These are phyloP conservation scores for Venturiaceae sp. DNA, from an alignment of 2,329 filamentous ascomycete genomes.

Conservation along the genomic window DNA sequence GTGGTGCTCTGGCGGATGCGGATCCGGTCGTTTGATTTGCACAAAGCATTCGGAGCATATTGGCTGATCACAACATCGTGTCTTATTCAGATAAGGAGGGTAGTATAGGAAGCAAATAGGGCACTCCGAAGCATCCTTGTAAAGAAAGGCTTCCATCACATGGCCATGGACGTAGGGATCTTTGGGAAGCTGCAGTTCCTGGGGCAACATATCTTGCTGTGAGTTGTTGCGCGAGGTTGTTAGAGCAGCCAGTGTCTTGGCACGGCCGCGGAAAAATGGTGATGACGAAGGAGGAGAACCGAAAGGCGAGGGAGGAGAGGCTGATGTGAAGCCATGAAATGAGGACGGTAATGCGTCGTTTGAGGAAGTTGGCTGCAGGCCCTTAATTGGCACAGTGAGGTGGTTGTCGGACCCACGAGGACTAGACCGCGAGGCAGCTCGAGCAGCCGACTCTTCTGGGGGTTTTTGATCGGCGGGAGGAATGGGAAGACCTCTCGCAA, in stretches of 20 bases:
- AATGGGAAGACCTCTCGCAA: slow-evolving; percentile 72
- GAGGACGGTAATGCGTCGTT: slow-evolving; percentile 56
- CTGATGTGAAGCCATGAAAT: slow-evolving; percentile 51
- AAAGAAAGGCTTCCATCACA: slow-evolving; percentile 81
- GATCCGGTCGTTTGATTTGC: slow-evolving; percentile 91
- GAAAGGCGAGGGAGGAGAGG: slow-evolving; percentile 46
- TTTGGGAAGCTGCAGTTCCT: slow-evolving; percentile 68
- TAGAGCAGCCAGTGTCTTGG: slow-evolving; percentile 80
- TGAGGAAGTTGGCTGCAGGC: slow-evolving; percentile 69
- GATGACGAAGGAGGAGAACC: slow-evolving; percentile 30
- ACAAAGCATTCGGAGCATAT: slow-evolving; percentile 99
- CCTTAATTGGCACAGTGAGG: slow-evolving; percentile 42
- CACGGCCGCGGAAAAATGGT: slow-evolving; percentile 65
- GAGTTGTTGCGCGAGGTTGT: slow-evolving; percentile 67
- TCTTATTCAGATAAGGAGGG: slow-evolving; percentile 87
- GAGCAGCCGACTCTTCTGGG: slow-evolving; percentile 44
- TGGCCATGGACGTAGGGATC: slow-evolving; percentile 93
- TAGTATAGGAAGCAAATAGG: slow-evolving; percentile 97
- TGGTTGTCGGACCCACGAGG: slow-evolving; percentile 26
- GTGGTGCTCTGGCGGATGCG: slow-evolving; percentile 75
- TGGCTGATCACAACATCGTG: slow-evolving; percentile 86
- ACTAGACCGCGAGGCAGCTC: background rate
- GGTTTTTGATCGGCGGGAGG: slow-evolving; percentile 78
- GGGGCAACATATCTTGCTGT: slow-evolving; percentile 60
- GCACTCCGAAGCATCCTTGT: slow-evolving; percentile 84